Evolutionary conservation across 2,329 filamentous ascomycete genomes (phyloP).

Genomic region (Myotisia sp.): DNA sequence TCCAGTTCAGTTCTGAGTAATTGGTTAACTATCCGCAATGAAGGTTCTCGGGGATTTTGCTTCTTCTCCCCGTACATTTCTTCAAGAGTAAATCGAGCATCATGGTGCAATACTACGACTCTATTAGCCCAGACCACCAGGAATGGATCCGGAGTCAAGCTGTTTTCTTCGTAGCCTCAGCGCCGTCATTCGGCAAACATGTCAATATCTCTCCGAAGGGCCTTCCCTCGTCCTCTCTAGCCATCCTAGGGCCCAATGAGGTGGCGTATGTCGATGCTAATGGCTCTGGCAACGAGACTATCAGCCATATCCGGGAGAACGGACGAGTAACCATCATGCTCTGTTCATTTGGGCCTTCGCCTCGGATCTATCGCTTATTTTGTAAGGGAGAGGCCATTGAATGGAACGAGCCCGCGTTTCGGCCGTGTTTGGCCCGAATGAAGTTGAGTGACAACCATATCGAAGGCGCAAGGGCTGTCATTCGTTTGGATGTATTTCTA

Average conservation of each 20-base stretch:
- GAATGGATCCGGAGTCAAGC: constrained; percentile 53
- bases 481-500: constrained; percentile 49
- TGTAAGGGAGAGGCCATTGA: constrained; percentile 47
- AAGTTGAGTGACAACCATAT: constrained; percentile 24
- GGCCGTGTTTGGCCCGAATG: constrained; percentile 32
- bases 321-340: constrained; percentile 63
- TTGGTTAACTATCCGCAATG: no score
- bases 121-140: constrained; percentile 41
- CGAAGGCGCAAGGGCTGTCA: constrained; percentile 44
- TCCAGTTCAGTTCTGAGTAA: no score
- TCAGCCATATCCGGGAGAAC: constrained; percentile 63
- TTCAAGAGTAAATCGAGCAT: background rate
- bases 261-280: constrained; percentile 60
- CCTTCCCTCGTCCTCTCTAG: constrained; percentile 46
- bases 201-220: constrained; percentile 69
- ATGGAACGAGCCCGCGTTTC: constrained; percentile 40
- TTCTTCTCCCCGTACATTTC: no score
- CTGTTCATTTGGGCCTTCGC: constrained; percentile 46
- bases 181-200: constrained; percentile 52
- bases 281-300: constrained; percentile 62
- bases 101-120: constrained; percentile 48
- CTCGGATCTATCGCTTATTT: constrained; percentile 51
- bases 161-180: constrained; percentile 62
- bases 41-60: no score
- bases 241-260: constrained; percentile 44